Base-by-base conservation (phyloP, 768 basidiomycete species). In the Dioszegia crocea region DNA sequence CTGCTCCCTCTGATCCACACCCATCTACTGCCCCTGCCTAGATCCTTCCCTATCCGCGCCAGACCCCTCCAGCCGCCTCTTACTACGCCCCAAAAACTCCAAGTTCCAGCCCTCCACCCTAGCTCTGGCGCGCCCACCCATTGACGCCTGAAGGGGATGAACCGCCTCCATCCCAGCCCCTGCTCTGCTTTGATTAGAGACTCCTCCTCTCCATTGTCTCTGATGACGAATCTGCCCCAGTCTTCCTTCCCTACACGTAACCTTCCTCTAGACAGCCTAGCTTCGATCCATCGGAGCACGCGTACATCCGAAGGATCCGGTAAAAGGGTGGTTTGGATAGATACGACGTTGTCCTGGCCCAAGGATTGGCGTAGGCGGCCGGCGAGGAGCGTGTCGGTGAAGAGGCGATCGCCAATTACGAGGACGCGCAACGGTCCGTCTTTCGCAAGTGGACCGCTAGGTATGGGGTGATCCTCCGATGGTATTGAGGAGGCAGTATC, bases 331-430 rank as follows among this genome's bases (percentile, higher is more conserved):
- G 73, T 76, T 33, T 75, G 61, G 12, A 78, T 74, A 11, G 77
- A 78, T 17, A 77, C 19, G 39, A 73, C 68, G 14, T 39, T 43
- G 17, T 60, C 57, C 6, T 30, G 26, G 3, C 43, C 50, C 9
- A 45, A 33, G 10, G 40, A 33, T 3, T 59, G 30, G 10, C 56
- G 56, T 14, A 77, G 57, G 29, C 90, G 84, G 66, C 88, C 87
- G 9, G 90, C 87, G 76, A 97, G 80, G 52, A 97, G 83, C 17
- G 92, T 78, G 73, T 99, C 94, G 0, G 94, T 99, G 68, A 96
- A 88, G 51, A 97, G 78, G 11, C 94, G 83, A 79, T 99, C 94
- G 0, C 94, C 94, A 12, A 99, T 86, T 38, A 97, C 77, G 56
- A 97, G 78, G 41, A 96, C 87, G 83, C 68, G 53, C 29, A 74